Conservation (phyloP, 2,329 filamentous ascomycete genomes). For the Ophidiomyces ophidiicola region DNA sequence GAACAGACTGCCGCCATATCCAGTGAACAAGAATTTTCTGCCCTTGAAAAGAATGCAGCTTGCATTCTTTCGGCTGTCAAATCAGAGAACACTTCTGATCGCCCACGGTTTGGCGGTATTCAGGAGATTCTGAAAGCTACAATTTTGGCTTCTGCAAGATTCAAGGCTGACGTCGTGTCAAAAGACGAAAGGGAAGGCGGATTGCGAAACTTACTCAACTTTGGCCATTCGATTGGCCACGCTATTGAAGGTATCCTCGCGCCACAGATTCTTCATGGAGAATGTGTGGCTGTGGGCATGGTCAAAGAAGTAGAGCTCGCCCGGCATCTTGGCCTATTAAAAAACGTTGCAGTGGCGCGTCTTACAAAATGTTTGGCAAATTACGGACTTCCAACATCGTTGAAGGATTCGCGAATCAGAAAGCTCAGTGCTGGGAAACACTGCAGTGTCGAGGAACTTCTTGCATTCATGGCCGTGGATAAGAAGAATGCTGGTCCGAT, state of each 20-base stretch:
- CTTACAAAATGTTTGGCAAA: conserved; percentile 88
- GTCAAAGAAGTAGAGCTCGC: conserved; percentile 93
- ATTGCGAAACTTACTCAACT: conserved; percentile 86
- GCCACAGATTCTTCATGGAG: conserved; percentile 87
- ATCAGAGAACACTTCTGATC: conserved; percentile 44
- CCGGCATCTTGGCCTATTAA: conserved; percentile 72
- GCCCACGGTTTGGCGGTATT: conserved; percentile 57
- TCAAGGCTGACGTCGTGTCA: conserved; percentile 91
- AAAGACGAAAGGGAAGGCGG: conserved; percentile 90
- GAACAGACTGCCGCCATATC: conserved; percentile 82
- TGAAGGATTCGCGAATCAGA: conserved; percentile 70
- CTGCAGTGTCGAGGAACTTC: conserved; percentile 72
- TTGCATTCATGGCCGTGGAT: conserved; percentile 92
- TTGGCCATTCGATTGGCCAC: conserved; percentile 95
- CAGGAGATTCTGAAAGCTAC: conserved; percentile 59
- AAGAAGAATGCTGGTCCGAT: conserved; percentile 95
- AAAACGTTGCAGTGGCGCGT: conserved; percentile 75
- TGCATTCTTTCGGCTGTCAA: conserved; percentile 62
- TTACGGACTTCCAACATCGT: conserved; percentile 75
- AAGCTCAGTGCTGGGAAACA: conserved; percentile 74
- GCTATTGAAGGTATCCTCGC: conserved; percentile 92
- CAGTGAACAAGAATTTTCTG: conserved; percentile 72
- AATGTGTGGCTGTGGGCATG: conserved; percentile 96
- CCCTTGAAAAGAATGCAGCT: conserved; percentile 69
- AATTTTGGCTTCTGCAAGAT: conserved; percentile 77